Evolutionary conservation across 164 flowering plant species (phyloP).

Genomic region (Chimonanthus salicifolius): DNA sequence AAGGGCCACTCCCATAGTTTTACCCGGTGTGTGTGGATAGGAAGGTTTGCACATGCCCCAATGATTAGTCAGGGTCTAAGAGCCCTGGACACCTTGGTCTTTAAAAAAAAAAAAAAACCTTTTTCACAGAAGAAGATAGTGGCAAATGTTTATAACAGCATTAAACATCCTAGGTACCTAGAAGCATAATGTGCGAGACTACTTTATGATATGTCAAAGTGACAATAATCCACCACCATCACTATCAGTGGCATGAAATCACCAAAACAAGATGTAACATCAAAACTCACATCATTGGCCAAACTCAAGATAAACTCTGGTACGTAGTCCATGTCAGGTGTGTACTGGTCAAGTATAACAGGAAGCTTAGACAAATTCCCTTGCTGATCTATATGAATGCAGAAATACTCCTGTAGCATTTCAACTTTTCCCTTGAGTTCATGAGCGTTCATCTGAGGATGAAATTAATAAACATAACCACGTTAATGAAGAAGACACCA

Average conservation of each 20-base stretch:
- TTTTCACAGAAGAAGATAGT: too few relatives aligned
- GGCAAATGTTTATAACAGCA: too few relatives aligned
- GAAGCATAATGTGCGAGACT: too few relatives aligned
- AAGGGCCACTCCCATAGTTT: too few relatives aligned
- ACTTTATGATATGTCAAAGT: background rate
- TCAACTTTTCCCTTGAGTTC: constrained; percentile 71
- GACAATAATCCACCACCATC: background rate
- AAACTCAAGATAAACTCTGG: constrained; percentile 78
- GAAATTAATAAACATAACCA: background rate
- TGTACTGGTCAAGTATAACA: constrained; percentile 81
- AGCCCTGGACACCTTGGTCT: too few relatives aligned
- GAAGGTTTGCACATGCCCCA: too few relatives aligned
- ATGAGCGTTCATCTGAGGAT: constrained; percentile 67
- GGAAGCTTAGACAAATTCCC: constrained; percentile 85
- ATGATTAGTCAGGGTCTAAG: too few relatives aligned
- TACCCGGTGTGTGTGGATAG: too few relatives aligned
- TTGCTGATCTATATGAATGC: constrained; percentile 58
- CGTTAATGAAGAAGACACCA: background rate
- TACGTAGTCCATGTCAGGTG: constrained; percentile 90
- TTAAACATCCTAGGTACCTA: too few relatives aligned
- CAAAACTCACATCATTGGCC: constrained; percentile 74
- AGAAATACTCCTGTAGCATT: constrained; percentile 76
- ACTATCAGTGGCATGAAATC: background rate
- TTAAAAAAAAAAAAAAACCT: too few relatives aligned
- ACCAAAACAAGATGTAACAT: constrained; percentile 1